phyloP scores from a whole-genome alignment of 305 asterid species.

The Fraxinus xanthoxyloides region DNA sequence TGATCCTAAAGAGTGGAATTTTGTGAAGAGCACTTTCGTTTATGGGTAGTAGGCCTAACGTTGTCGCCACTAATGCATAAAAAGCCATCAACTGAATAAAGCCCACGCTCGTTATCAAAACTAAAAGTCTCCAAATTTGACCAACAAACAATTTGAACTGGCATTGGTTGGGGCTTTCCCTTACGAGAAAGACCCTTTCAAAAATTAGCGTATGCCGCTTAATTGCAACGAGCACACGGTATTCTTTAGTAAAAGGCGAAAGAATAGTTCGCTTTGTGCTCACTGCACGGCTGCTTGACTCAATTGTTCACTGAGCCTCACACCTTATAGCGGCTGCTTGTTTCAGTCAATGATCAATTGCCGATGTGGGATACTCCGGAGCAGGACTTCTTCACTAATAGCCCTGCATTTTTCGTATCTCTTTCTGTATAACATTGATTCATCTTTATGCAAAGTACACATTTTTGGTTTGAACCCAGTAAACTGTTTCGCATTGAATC shows the following conservation, averaged over 20 bases:
- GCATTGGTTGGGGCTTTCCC: not conserved
- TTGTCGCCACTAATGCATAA: not conserved
- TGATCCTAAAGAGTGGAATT: not conserved
- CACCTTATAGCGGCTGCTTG: not conserved
- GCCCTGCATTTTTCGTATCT: not conserved
- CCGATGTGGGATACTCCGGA: not conserved
- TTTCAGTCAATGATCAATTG: not conserved
- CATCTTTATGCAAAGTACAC: not conserved
- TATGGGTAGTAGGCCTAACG: not conserved
- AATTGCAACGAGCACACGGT: constrained; percentile 25
- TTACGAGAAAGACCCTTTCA: not conserved
- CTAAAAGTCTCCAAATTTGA: too few species aligned
- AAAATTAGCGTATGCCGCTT: not conserved
- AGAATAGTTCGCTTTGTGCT: constrained; percentile 41
- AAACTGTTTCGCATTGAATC: not conserved
- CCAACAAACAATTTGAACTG: not conserved
- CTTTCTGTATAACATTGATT: not conserved
- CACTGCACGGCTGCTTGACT: not conserved
- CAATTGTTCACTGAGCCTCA: not conserved
- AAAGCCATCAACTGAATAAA: not conserved
- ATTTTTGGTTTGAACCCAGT: not conserved
- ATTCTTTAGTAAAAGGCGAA: constrained; percentile 44
- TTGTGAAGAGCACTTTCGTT: not conserved
- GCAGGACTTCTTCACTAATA: not conserved
- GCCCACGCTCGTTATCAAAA: not conserved